phyloP scores from a whole-genome alignment of 2,329 filamentous ascomycete species.

The Neurospora crassa region DNA sequence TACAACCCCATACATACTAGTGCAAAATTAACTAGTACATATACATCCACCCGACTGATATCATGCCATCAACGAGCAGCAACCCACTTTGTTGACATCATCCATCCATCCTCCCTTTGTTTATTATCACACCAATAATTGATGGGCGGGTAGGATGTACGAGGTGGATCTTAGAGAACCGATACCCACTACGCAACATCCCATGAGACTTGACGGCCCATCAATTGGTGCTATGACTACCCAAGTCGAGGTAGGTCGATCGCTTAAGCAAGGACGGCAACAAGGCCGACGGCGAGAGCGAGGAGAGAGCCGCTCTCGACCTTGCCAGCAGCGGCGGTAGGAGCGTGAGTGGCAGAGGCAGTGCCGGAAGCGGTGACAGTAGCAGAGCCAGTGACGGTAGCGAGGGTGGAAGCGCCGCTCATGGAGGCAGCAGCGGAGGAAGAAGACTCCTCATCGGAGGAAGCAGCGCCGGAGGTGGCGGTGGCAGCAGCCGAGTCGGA shows the following conservation, averaged over 20 bases:
- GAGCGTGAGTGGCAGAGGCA: conserved; percentile 3
- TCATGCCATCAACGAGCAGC: not conserved
- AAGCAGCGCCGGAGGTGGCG: conserved; percentile 1
- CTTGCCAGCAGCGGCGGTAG: conserved; percentile 4
- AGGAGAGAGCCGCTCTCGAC: conserved; percentile 9
- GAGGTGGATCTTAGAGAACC: too few relatives aligned
- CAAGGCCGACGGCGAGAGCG: conserved; percentile 12
- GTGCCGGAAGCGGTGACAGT: conserved; percentile 4
- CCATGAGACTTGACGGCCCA: not conserved
- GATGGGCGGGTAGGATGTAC: not conserved
- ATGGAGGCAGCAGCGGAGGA: conserved; percentile 4
- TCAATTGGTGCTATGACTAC: not conserved
- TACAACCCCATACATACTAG: not conserved
- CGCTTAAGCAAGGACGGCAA: conserved; percentile 13
- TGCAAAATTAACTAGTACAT: not conserved
- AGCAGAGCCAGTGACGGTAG: conserved; percentile 1
- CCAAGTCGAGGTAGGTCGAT: not conserved
- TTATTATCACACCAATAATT: not conserved
- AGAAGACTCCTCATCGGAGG: not conserved
- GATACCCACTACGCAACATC: not conserved
- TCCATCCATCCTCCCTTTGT: not conserved
- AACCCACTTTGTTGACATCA: not conserved
- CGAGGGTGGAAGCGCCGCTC: conserved; percentile 3
- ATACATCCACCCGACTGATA: not conserved
- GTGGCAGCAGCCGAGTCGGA: conserved; percentile 1